Evolutionary conservation across 2,329 filamentous ascomycete genomes (phyloP).

Genomic region (Neospermospora avenae): DNA sequence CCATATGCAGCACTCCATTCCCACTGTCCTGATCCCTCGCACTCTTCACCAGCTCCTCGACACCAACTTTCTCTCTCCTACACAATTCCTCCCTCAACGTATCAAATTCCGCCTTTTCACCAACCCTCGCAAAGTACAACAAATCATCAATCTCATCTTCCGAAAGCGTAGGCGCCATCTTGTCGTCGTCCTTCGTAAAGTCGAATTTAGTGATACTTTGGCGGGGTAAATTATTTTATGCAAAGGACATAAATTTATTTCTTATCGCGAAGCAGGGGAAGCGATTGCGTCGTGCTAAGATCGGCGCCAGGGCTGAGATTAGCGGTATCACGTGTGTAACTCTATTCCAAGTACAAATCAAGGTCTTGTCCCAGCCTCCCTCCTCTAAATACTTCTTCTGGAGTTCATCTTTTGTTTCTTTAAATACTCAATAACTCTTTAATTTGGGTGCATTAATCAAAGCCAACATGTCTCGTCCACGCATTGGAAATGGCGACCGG

Average conservation of each 20-base stretch:
- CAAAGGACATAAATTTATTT: constrained; percentile 6
- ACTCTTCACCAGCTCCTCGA: constrained; percentile 63
- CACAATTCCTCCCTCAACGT: constrained; percentile 56
- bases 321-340: not conserved
- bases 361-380: not conserved
- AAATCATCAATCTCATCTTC: constrained; percentile 89
- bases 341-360: not conserved
- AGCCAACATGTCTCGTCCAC: constrained; percentile 19
- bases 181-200: not conserved
- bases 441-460: not conserved
- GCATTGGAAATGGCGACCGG: constrained; percentile 24
- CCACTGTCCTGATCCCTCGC: constrained; percentile 73
- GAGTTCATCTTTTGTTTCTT: not conserved
- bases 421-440: not conserved
- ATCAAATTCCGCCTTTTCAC: constrained; percentile 69
- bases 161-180: constrained; percentile 46
- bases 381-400: not conserved
- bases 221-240: constrained; percentile 1
- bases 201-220: not conserved
- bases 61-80: constrained; percentile 54
- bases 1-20: constrained; percentile 83
- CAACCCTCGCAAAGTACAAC: constrained; percentile 78
- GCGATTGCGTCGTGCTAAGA: not conserved
- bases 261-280: not conserved
- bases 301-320: not conserved